Evolutionary conservation across 352 stramenopile genomes (phyloP).

Genomic region (Phytophthora citricola): DNA sequence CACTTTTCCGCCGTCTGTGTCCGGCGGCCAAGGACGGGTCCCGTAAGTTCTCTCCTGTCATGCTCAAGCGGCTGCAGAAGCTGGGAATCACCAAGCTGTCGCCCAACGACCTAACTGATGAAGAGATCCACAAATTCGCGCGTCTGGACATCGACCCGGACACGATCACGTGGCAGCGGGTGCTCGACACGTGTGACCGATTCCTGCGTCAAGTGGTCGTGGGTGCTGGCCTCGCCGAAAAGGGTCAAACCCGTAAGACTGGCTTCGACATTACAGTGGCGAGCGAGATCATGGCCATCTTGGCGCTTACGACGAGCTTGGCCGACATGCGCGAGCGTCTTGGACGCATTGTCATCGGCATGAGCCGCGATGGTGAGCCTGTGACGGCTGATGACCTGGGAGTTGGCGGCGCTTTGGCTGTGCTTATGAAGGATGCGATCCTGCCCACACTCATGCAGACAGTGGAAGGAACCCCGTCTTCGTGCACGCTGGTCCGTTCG

Average conservation of each 20-base stretch:
- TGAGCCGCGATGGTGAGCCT: constrained; percentile 76
- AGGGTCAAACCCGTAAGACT: constrained; percentile 76
- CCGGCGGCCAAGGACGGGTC: constrained; percentile 83
- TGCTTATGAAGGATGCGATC: constrained; percentile 98
- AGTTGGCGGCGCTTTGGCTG: constrained; percentile 94
- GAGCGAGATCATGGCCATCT: constrained; percentile 98
- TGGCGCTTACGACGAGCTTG: constrained; percentile 95
- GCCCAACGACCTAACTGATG: constrained; percentile 94
- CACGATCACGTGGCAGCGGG: constrained; percentile 94
- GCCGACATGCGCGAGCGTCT: constrained; percentile 95
- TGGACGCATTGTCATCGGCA: constrained; percentile 95
- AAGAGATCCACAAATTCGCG: constrained; percentile 94
- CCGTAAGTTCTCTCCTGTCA: constrained; percentile 90
- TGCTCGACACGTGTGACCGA: constrained; percentile 98
- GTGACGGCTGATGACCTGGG: constrained; percentile 98
- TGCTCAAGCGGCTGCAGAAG: constrained; percentile 95
- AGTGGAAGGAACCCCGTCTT: constrained; percentile 95
- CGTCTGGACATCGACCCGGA: constrained; percentile 96
- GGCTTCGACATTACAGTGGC: constrained; percentile 93
- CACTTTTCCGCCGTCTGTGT: constrained; percentile 87
- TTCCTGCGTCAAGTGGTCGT: constrained; percentile 94
- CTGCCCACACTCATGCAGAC: constrained; percentile 99
- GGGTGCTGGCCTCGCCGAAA: constrained; percentile 92
- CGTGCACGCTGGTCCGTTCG: constrained; percentile 98
- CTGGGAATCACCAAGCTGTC: constrained; percentile 93